Evolutionary conservation across 139 green algal species (phyloP), one percentile per base, ranked within the genome.

Genomic region (Volvox reticuliferus): DNA sequence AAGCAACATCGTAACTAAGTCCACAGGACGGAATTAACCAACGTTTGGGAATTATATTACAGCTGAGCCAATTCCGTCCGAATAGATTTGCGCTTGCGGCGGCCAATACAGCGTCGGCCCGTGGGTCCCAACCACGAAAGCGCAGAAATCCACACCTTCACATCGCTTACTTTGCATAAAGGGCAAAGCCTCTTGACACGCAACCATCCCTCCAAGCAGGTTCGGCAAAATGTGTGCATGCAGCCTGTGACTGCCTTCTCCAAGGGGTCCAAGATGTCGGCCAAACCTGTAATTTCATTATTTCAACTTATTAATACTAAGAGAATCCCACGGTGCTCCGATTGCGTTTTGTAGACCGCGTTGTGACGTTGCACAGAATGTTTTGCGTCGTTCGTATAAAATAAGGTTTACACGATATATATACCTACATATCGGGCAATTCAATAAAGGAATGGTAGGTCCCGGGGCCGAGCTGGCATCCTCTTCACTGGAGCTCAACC

Each of bases 131-230:
- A 55, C 44, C 44, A 55, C 44, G 9, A 55, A 55, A 55, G 44
- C 44, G 44, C 44, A 55, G 5, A 55, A 16, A 3, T 73, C 65
- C 21, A 73, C 65, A 24, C 65, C 21, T 73, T 73, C 21, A 24
- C 6, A 5, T 28, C 5, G 6, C 65, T 73, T 19, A 90, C 86
- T 55, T 90, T 90, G 73, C 86, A 90, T 13, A 90, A 55, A 0
- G 86, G 86, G 35, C 86, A 90, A 22, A 90, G 19, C 0, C 86
- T 37, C 32, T 83, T 84, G 18, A 83, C 6, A 0, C 50, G n/a
- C 20, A 90, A 75, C 86, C 86, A 90, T 28, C 75, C 73, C 55
- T 12, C 30, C 86, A 90, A 37, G 73, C 86, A 90, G 0, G 20
- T 24, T 3, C 73, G 71, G 30, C 86, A 90, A 24, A 90, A 90